Percentiles rank a stretch among this genome's conserved stretches.
Evolutionary conservation across 768 basidiomycete species (phyloP).

Genomic region (button mushroom (Agaricus bisporus)): DNA sequence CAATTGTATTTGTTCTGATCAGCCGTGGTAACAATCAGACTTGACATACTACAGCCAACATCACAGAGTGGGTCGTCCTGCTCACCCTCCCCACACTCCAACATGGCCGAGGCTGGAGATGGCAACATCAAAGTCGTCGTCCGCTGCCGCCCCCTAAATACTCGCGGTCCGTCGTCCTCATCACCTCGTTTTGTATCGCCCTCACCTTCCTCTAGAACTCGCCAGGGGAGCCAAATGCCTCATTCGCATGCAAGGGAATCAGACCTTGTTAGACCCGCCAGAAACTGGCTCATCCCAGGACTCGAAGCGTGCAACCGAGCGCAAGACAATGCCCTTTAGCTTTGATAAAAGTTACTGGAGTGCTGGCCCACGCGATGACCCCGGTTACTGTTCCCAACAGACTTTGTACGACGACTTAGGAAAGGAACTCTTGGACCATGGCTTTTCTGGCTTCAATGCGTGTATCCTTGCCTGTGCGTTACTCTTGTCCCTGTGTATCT

Average conservation of each 20-base stretch:
- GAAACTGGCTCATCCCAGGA: constrained; percentile 64
- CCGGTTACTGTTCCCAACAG: constrained; percentile 88
- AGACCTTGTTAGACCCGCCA: constrained; percentile 89
- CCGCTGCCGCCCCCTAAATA: constrained; percentile 95
- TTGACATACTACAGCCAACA: not conserved
- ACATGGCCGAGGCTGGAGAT: constrained; percentile 74
- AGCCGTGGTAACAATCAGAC: constrained; percentile 8
- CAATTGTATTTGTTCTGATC: too few species aligned
- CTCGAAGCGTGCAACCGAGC: constrained; percentile 80
- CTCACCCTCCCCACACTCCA: not conserved
- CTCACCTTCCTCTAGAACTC: constrained; percentile 52
- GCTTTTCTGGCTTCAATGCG: constrained; percentile 94
- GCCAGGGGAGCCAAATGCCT: constrained; percentile 90
- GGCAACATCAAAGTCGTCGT: constrained; percentile 91
- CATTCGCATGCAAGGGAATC: constrained; percentile 92
- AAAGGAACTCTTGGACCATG: constrained; percentile 90
- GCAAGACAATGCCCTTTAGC: constrained; percentile 84
- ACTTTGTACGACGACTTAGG: constrained; percentile 94
- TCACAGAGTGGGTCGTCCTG: not conserved
- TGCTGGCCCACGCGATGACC: constrained; percentile 84
- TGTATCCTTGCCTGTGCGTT: constrained; percentile 97
- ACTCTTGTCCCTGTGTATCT: not conserved
- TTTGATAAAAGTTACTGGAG: constrained; percentile 99
- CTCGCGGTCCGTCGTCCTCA: constrained; percentile 60
- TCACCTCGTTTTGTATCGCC: not conserved